These are phyloP conservation scores for Yarrowia sp. DNA, from an alignment of 805 yeast species.

Conservation along the genomic window DNA sequence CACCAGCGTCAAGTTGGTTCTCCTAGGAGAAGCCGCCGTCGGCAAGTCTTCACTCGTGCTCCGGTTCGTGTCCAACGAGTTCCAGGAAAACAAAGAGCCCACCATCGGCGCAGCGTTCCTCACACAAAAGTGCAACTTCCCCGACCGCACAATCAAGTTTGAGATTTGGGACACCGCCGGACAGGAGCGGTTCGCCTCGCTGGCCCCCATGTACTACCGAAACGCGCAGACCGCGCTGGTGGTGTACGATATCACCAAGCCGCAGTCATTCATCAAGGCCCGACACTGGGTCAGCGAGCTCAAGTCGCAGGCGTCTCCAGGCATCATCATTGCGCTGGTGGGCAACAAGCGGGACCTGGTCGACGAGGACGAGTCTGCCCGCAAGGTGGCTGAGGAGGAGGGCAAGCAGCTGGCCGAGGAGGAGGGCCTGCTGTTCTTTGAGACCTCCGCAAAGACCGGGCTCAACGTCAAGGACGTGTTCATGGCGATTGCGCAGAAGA, in stretches of 20 bases:
- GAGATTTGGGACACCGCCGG: constrained; percentile 85
- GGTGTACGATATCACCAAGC: constrained; percentile 92
- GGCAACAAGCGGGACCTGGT: constrained; percentile 89
- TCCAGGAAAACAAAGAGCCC: constrained; percentile 96
- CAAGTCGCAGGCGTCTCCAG: constrained; percentile 92
- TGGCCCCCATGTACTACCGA: constrained; percentile 96
- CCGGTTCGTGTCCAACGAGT: constrained; percentile 90
- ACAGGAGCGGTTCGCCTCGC: constrained; percentile 91
- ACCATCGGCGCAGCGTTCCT: constrained; percentile 97
- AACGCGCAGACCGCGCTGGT: constrained; percentile 97
- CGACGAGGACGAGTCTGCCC: constrained; percentile 51
- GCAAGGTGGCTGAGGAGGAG: constrained; percentile 83
- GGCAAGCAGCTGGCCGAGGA: constrained; percentile 87
- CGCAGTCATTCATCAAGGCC: constrained; percentile 91
- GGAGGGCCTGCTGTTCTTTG: constrained; percentile 86
- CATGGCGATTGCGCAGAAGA: constrained; percentile 81
- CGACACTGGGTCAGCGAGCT: constrained; percentile 97
- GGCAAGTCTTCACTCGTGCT: constrained; percentile 92
- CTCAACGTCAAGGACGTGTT: constrained; percentile 88
- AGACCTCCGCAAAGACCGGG: constrained; percentile 91
- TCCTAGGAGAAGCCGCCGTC: constrained; percentile 96
- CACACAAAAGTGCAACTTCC: constrained; percentile 88
- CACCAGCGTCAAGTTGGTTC: constrained; percentile 81
- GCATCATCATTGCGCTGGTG: constrained; percentile 86
- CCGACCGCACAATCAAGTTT: constrained; percentile 82